These are phyloP conservation scores for Uronychia binucleata DNA, from an alignment of 73 alveolate genomes.

Conservation along the genomic window DNA sequence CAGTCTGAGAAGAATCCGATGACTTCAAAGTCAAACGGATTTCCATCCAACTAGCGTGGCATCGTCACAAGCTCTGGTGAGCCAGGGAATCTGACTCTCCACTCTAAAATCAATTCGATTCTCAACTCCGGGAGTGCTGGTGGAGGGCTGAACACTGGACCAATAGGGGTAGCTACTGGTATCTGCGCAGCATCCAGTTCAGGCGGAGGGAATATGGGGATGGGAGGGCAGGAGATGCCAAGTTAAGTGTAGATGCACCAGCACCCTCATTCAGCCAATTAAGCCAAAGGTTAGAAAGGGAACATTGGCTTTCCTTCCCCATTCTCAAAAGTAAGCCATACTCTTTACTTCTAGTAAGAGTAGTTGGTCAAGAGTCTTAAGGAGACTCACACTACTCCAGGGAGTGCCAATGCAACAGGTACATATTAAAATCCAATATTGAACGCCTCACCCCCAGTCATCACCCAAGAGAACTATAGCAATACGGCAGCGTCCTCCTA, in stretches of 20 bases:
- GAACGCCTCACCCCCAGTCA: neutral
- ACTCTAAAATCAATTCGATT: neutral
- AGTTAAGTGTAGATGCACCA: neutral
- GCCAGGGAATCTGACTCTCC: neutral
- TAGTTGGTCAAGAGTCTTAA: neutral
- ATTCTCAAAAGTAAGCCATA: neutral
- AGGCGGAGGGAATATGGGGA: neutral
- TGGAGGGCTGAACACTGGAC: neutral
- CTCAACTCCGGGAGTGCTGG: neutral
- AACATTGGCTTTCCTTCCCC: neutral
- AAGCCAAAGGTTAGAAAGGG: neutral
- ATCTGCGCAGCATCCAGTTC: too few species aligned
- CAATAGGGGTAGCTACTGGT: too few species aligned
- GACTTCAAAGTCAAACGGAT: neutral
- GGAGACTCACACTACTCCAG: neutral
- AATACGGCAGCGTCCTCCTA: neutral
- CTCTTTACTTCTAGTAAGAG: neutral
- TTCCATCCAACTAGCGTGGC: neutral
- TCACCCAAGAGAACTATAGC: neutral
- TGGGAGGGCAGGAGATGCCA: neutral
- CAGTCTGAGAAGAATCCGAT: neutral
- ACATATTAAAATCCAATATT: neutral
- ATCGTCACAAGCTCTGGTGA: neutral
- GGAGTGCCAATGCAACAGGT: neutral
- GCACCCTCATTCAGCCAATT: neutral